Evolutionary conservation across 23 red algal species (phyloP), one percentile per base, ranked within the genome.

Genomic region (Gracilaria gracilis): DNA sequence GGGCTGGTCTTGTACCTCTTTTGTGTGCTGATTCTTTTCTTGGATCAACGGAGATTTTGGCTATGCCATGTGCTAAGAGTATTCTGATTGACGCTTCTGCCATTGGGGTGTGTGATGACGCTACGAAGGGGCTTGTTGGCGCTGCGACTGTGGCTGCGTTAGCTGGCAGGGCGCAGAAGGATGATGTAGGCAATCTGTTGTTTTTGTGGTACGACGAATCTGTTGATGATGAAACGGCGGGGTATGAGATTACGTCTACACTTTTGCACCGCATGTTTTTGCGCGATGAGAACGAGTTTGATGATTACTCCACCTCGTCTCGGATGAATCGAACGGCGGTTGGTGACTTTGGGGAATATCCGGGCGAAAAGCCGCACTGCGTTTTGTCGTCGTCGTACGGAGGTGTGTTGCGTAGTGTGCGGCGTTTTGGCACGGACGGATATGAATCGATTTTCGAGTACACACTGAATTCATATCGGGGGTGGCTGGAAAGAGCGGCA

Each of bases 121-220:
- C 21, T 9, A 58, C 58, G 37, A 80, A 81, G 55, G 87, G 87
- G 27, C 61, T 91, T 35, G 58, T 91, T 36, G 40, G 59, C 23
- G 75, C 58, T 25, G 72, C 87, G 25, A 80, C 76, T 8, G 75
- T 70, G 14, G 87, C 58, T 9, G 58, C 61, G 31, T 74, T 91
- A 19, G 87, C 87, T 16, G 87, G 87, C 17, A 48, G 87, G 38
- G 61, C 59, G 11, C 67, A 74, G 37, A 81, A 64, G 33, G 87
- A 91, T 71, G 87, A 91, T 67, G 87, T 91, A 25, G 87, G 87
- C 33, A 91, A 91, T 53, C 61, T 91, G 20, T 20, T 91, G 9
- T 51, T 80, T 11, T 33, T 91, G 50, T 91, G 87, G 87, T 91
- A 81, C 32, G 87, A 91, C 61, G 76, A 91, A 17, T 27, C 32